phyloP scores from a whole-genome alignment of 2,329 filamentous ascomycete species.

The Aureobasidium uvarum region DNA sequence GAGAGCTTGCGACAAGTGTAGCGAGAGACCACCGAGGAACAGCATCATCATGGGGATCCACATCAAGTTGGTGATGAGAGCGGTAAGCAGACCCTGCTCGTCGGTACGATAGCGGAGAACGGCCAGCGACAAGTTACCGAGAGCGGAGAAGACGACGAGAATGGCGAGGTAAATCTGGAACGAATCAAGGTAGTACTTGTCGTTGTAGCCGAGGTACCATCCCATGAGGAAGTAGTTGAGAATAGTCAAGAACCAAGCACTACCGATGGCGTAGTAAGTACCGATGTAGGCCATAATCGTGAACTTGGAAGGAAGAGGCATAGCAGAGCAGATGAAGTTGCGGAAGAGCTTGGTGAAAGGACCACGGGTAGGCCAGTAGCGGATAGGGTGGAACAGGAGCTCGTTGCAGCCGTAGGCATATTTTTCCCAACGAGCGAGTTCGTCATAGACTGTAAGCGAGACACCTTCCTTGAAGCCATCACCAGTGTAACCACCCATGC shows the following conservation, averaged over 20 bases:
- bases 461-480: slow-evolving; percentile 82
- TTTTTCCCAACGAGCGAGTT: slow-evolving; percentile 82
- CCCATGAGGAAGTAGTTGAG: slow-evolving; percentile 74
- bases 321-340: slow-evolving; percentile 68
- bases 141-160: slow-evolving; percentile 72
- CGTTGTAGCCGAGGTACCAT: slow-evolving; percentile 73
- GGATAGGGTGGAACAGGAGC: slow-evolving; percentile 74
- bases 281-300: slow-evolving; percentile 75
- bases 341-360: slow-evolving; percentile 79
- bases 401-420: slow-evolving; percentile 84
- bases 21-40: slow-evolving; percentile 44
- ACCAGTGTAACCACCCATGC: slow-evolving; percentile 68
- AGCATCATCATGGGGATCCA: slow-evolving; percentile 57
- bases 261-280: slow-evolving; percentile 76
- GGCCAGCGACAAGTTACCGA: slow-evolving; percentile 70
- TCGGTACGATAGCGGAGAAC: slow-evolving; percentile 70
- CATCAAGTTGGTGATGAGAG: slow-evolving; percentile 57
- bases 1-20: slow-evolving; percentile 44
- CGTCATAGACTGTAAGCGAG: slow-evolving; percentile 79
- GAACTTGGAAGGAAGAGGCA: slow-evolving; percentile 72
- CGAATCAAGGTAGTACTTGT: slow-evolving; percentile 76
- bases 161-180: slow-evolving; percentile 81
- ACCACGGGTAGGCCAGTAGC: slow-evolving; percentile 68
- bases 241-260: slow-evolving; percentile 70
- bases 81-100: slow-evolving; percentile 59